Evolutionary conservation across 1,139 yeast species (phyloP).

Genomic region (Kodamaea arcana): DNA sequence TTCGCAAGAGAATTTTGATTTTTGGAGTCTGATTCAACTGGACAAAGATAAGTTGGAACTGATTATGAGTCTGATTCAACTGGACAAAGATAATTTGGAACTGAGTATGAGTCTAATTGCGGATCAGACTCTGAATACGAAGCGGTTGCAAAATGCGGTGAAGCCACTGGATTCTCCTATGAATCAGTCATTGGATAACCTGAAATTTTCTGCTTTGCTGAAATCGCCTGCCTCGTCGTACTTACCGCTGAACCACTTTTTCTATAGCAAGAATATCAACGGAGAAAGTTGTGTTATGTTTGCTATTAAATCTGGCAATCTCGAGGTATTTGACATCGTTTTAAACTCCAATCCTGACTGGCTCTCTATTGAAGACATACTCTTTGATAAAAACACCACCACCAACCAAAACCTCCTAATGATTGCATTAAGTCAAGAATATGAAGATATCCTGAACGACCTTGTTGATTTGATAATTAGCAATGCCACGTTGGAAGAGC

Average conservation of each 20-base stretch:
- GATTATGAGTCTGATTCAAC: conserved; percentile 19
- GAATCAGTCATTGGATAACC: too few species aligned
- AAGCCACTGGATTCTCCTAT: background rate
- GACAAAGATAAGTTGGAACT: conserved; percentile 19
- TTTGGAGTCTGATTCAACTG: conserved; percentile 52
- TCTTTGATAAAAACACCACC: conserved; percentile 56
- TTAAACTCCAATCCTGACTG: conserved; percentile 40
- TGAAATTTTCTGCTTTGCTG: background rate
- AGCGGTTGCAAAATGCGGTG: too few species aligned
- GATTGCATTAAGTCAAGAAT: conserved; percentile 57
- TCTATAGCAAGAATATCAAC: conserved; percentile 49
- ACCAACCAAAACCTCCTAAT: conserved; percentile 53
- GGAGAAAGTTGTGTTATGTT: conserved; percentile 69
- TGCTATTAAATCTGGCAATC: conserved; percentile 44
- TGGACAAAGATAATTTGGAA: background rate
- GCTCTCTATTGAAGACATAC: conserved; percentile 62
- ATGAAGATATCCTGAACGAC: conserved; percentile 42
- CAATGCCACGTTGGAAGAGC: conserved; percentile 44
- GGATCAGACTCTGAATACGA: too few species aligned
- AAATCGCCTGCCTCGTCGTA: background rate
- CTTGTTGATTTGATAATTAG: conserved; percentile 44
- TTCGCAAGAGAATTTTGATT: conserved; percentile 47
- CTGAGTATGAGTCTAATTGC: too few species aligned
- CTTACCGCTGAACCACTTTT: conserved; percentile 29
- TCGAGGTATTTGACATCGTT: conserved; percentile 43